A percentile compares a stretch with the other conserved stretches of the same genome.
phyloP scores from a whole-genome alignment of 345 rosid genomes.

The Eutrema japonicum region DNA sequence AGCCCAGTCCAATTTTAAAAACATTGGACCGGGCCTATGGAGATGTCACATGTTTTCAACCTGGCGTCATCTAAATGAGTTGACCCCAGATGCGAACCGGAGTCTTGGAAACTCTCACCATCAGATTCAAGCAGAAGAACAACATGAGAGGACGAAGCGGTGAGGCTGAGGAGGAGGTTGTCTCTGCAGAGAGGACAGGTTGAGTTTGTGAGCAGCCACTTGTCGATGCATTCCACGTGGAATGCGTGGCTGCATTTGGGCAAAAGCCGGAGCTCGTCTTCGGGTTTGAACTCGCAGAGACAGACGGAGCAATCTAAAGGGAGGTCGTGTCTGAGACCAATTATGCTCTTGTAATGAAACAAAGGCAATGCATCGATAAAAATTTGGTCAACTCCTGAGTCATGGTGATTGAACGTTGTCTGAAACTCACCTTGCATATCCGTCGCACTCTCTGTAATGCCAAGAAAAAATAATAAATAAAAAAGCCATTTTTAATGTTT shows the following conservation, averaged over 20 bases:
- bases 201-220: not conserved
- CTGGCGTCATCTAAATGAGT: not conserved
- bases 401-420: slow-evolving; percentile 73
- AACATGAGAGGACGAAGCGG: not conserved
- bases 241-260: not conserved
- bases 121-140: not conserved
- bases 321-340: not conserved
- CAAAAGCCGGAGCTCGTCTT: not conserved
- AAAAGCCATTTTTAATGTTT: slow-evolving; percentile 30
- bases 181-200: not conserved
- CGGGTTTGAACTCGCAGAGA: not conserved
- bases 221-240: not conserved
- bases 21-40: no score
- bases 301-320: not conserved
- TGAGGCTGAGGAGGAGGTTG: not conserved
- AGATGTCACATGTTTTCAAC: not conserved
- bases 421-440: slow-evolving; percentile 76
- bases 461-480: not conserved
- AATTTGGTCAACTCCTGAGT: slow-evolving; percentile 81
- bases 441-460: slow-evolving; percentile 46
- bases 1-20: no score
- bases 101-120: not conserved
- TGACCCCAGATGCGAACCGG: not conserved
- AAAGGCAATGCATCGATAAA: slow-evolving; percentile 55
- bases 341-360: not conserved